phyloP scores from a whole-genome alignment of 228 moss, liverwort and hornwort species.

The Sphagnum fallax region DNA sequence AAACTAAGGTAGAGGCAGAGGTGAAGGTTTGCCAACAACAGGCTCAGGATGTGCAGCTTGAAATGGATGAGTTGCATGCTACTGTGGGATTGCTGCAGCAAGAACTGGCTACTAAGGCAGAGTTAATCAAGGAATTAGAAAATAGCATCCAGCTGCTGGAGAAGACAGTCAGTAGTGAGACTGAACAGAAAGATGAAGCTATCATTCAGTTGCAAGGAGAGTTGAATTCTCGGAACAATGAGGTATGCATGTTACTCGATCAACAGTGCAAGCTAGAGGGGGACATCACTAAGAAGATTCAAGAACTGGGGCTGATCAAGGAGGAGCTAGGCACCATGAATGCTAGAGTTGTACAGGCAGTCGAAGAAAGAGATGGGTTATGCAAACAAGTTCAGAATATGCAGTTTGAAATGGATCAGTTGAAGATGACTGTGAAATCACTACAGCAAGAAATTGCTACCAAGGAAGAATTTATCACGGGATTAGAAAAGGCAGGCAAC shows the following conservation, averaged over 20 bases:
- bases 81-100: constrained; percentile 27
- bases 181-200: constrained; percentile 28
- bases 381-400: constrained; percentile 5
- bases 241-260: constrained; percentile 14
- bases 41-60: constrained; percentile 8
- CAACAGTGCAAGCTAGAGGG: constrained; percentile 19
- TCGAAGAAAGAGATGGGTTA: constrained; percentile 25
- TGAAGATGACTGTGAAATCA: constrained; percentile 21
- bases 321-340: constrained; percentile 4
- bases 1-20: constrained; percentile 21
- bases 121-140: constrained; percentile 49
- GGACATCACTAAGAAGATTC: constrained; percentile 8
- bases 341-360: constrained; percentile 12
- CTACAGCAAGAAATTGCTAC: constrained; percentile 39
- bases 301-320: constrained; percentile 5
- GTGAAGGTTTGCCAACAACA: constrained; percentile 13
- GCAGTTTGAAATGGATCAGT: constrained; percentile 18
- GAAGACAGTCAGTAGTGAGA: constrained; percentile 34
- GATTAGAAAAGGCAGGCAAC: constrained; percentile 40
- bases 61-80: constrained; percentile 30
- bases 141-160: constrained; percentile 49
- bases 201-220: constrained; percentile 24
- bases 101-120: constrained; percentile 44
- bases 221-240: constrained; percentile 17
- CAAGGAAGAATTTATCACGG: constrained; percentile 50